phyloP scores from a whole-genome alignment of 768 basidiomycete genomes.

The Fomitopsis pulvina region DNA sequence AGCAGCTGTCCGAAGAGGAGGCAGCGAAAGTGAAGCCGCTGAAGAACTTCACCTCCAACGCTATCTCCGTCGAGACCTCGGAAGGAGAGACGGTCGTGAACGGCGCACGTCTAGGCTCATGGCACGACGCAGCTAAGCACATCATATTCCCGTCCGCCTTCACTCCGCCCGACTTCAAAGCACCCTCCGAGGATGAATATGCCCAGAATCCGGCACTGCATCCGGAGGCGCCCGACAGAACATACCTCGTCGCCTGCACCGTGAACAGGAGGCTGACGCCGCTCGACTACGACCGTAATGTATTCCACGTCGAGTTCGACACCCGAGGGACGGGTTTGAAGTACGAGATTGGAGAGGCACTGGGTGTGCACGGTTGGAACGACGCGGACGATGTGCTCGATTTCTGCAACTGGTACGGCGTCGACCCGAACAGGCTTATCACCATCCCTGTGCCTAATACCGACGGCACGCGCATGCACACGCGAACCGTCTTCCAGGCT shows the following conservation, averaged over 20 bases:
- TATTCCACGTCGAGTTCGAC: constrained; percentile 97
- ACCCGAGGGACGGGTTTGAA: constrained; percentile 87
- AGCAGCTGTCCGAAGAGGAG: constrained; percentile 8
- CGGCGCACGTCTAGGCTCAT: constrained; percentile 55
- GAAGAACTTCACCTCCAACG: constrained; percentile 65
- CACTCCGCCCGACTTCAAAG: constrained; percentile 35
- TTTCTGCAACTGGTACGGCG: constrained; percentile 90
- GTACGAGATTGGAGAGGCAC: constrained; percentile 94
- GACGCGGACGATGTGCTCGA: constrained; percentile 81
- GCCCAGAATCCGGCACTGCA: constrained; percentile 66
- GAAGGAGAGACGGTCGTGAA: constrained; percentile 52
- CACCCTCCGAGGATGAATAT: constrained; percentile 34
- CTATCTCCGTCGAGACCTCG: constrained; percentile 61
- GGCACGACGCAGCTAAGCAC: constrained; percentile 87
- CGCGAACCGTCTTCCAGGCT: constrained; percentile 90
- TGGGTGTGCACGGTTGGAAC: constrained; percentile 98
- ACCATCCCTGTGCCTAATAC: constrained; percentile 68
- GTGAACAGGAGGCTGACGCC: constrained; percentile 96
- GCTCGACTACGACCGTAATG: constrained; percentile 93
- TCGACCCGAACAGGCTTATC: constrained; percentile 72
- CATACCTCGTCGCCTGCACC: constrained; percentile 87
- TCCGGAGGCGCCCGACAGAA: constrained; percentile 84
- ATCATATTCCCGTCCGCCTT: constrained; percentile 84
- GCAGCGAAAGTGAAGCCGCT: constrained; percentile 27
- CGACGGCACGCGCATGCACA: constrained; percentile 66